These are phyloP conservation scores for Nigrograna mackinnonii DNA, from an alignment of 2,329 filamentous ascomycete genomes.

Conservation along the genomic window DNA sequence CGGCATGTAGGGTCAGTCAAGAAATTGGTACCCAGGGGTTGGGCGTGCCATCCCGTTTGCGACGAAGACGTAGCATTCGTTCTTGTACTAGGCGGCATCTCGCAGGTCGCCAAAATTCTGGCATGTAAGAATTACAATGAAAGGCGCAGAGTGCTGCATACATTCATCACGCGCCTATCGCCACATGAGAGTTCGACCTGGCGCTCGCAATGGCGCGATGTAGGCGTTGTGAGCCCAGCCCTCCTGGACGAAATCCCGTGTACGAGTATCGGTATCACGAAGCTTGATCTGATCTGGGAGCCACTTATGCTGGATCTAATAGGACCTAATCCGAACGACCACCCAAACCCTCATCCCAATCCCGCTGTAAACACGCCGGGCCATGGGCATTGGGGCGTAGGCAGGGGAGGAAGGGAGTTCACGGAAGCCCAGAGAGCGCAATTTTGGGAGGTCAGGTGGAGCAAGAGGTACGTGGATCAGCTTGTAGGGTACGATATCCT, in stretches of 20 bases:
- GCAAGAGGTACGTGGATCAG: slow-evolving; percentile 38
- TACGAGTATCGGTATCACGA: slow-evolving; percentile 38
- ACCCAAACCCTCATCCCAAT: too few species aligned
- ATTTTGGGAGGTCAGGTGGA: slow-evolving; percentile 28
- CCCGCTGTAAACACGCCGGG: too few species aligned
- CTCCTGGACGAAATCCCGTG: slow-evolving; percentile 39
- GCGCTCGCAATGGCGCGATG: slow-evolving; percentile 37
- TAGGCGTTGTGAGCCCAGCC: slow-evolving; percentile 36
- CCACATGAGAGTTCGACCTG: slow-evolving; percentile 38
- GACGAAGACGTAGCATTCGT: slow-evolving; percentile 41
- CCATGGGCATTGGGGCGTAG: too few species aligned
- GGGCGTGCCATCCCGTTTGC: slow-evolving; percentile 33
- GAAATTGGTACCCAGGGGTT: slow-evolving; percentile 26
- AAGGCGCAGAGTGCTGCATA: slow-evolving; percentile 31
- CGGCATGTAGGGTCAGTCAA: slow-evolving; percentile 25
- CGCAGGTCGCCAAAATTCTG: slow-evolving; percentile 37
- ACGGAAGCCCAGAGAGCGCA: slow-evolving; percentile 30
- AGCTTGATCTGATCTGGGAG: slow-evolving; percentile 40
- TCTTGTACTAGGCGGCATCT: slow-evolving; percentile 37
- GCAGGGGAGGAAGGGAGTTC: slow-evolving; percentile 31
- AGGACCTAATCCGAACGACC: slow-evolving; percentile 26
- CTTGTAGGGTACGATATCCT: slow-evolving; percentile 41
- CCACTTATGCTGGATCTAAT: slow-evolving; percentile 36
- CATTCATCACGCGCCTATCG: slow-evolving; percentile 38
- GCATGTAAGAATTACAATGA: slow-evolving; percentile 35